Evolutionary conservation across 257 asterid species (phyloP).

Genomic region (Capsicum rhomboideum): DNA sequence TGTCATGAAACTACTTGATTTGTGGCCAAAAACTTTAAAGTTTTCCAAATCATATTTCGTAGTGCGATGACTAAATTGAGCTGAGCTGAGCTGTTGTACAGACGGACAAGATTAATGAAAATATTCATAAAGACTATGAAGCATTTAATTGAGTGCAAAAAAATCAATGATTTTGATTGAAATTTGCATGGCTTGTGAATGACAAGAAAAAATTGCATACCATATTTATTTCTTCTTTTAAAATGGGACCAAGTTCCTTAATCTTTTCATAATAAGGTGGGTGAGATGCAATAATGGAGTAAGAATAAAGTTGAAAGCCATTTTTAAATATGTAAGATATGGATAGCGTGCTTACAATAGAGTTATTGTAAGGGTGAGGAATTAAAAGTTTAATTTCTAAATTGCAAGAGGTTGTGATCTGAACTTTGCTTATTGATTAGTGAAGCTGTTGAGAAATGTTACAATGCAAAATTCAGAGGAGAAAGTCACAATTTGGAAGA

Average conservation of each 20-base stretch:
- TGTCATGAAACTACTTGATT: too few species aligned
- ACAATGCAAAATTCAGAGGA: too few species aligned
- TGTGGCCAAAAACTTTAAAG: slow-evolving; percentile 34
- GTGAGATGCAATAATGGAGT: background rate
- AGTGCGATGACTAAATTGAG: slow-evolving; percentile 59
- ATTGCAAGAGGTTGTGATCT: too few species aligned
- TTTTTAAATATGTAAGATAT: background rate
- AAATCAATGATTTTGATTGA: background rate
- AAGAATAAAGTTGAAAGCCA: background rate
- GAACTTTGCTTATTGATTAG: too few species aligned
- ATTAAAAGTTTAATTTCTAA: too few species aligned
- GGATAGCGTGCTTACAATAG: too few species aligned
- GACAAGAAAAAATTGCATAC: background rate
- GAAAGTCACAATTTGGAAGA: too few species aligned
- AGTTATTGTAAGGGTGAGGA: too few species aligned
- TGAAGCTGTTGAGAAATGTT: too few species aligned
- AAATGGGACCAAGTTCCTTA: background rate
- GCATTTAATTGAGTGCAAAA: slow-evolving; percentile 34
- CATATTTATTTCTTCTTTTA: background rate
- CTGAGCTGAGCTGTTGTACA: slow-evolving; percentile 81
- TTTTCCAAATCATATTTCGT: slow-evolving; percentile 38
- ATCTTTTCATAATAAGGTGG: background rate
- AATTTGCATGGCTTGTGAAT: background rate
- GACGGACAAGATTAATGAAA: slow-evolving; percentile 47
- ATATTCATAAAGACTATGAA: slow-evolving; percentile 72